Percentiles rank a stretch among this genome's conserved stretches.
These are phyloP conservation scores for Oryza punctata DNA, from an alignment of 176 grass and related monocot species.

Conservation along the genomic window DNA sequence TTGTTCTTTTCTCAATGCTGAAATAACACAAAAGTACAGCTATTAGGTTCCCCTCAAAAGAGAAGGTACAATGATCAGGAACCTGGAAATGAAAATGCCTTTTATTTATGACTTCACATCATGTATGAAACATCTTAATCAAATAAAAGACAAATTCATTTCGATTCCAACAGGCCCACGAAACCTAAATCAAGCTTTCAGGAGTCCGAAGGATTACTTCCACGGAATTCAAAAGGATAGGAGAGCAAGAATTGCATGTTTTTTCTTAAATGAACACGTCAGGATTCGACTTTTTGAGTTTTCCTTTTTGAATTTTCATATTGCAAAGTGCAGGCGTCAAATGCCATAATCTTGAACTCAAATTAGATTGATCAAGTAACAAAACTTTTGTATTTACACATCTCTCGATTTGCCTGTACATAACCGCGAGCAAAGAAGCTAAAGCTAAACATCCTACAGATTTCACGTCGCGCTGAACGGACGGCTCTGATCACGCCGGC, in stretches of 20 bases:
- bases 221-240: background rate
- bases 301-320: too few species aligned
- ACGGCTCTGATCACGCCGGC: background rate
- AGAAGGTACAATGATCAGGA: background rate
- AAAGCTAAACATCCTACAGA: background rate
- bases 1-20: background rate
- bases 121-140: background rate
- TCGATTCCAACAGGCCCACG: background rate
- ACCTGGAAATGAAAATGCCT: background rate
- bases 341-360: background rate
- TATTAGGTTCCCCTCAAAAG: background rate
- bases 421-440: background rate
- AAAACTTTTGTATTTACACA: constrained; percentile 39
- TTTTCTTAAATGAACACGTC: background rate
- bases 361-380: background rate
- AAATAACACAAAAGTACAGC: constrained; percentile 4
- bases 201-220: background rate
- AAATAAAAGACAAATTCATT: background rate
- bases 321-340: background rate
- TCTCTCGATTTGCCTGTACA: constrained; percentile 25
- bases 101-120: background rate
- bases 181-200: background rate
- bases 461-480: background rate
- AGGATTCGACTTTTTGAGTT: too few species aligned
- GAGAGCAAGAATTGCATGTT: background rate